Conservation (phyloP, 2,329 filamentous ascomycete genomes). For the Fusarium denticulatum region DNA sequence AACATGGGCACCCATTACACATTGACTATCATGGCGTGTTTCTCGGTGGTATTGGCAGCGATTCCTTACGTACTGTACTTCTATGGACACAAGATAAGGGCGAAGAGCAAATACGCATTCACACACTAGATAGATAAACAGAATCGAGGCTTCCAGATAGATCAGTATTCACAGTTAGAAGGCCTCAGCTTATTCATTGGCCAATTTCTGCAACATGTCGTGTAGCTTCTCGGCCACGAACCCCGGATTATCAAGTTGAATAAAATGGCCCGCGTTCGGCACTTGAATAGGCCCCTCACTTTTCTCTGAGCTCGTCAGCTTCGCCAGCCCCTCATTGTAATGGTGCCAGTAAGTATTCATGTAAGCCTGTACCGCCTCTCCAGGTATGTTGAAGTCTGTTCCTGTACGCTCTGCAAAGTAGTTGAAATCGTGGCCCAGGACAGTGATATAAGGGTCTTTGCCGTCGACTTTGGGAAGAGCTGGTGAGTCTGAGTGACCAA, state of each 20-base stretch:
- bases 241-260: slow-evolving; percentile 63
- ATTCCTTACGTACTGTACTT: slow-evolving; percentile 46
- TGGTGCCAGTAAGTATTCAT: slow-evolving; percentile 62
- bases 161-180: background rate
- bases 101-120: slow-evolving; percentile 36
- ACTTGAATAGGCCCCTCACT: slow-evolving; percentile 45
- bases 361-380: slow-evolving; percentile 57
- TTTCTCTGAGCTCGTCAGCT: slow-evolving; percentile 53
- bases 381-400: background rate
- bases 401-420: slow-evolving; percentile 22
- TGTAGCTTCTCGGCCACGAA: slow-evolving; percentile 49
- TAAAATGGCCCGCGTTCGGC: slow-evolving; percentile 40
- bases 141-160: background rate
- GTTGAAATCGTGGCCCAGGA: slow-evolving; percentile 39
- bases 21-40: slow-evolving; percentile 46
- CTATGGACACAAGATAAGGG: slow-evolving; percentile 34
- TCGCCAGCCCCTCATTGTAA: slow-evolving; percentile 63
- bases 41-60: slow-evolving; percentile 42
- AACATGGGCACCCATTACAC: slow-evolving; percentile 49
- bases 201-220: slow-evolving; percentile 7
- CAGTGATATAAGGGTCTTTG: slow-evolving; percentile 26
- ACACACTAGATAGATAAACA: background rate
- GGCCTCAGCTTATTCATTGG: background rate
- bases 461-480: background rate
- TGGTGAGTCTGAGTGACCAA: slow-evolving; percentile 27